Conservation (phyloP, 768 basidiomycete species). For the Leucogyrophana mollusca region DNA sequence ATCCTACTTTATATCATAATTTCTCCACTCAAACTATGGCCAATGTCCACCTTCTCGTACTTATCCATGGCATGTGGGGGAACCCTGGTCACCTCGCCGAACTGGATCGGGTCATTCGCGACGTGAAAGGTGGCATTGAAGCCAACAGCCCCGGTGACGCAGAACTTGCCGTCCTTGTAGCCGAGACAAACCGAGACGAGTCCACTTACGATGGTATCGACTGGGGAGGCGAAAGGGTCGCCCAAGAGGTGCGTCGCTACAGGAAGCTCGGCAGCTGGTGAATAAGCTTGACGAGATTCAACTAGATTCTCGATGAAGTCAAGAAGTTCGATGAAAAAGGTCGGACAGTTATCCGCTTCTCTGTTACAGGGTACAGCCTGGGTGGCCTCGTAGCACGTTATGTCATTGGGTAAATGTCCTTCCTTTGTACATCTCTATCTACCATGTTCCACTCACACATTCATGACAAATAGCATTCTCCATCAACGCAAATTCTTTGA, state of each 20-base stretch:
- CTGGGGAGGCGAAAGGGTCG: constrained; percentile 79
- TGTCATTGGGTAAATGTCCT: constrained; percentile 58
- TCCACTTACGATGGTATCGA: constrained; percentile 84
- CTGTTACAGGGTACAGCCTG: constrained; percentile 74
- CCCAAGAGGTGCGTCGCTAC: constrained; percentile 59
- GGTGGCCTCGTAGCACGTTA: constrained; percentile 85
- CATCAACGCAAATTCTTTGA: constrained; percentile 72
- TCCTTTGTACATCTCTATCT: not conserved
- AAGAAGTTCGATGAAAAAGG: constrained; percentile 50
- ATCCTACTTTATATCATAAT: too few relatives aligned
- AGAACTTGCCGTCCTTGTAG: constrained; percentile 60
- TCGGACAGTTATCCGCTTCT: constrained; percentile 64
- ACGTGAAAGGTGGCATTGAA: constrained; percentile 33
- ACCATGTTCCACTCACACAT: constrained; percentile 2
- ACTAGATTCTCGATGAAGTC: constrained; percentile 57
- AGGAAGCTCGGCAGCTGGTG: not conserved
- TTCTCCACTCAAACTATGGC: constrained; percentile 21
- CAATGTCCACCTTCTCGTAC: constrained; percentile 40
- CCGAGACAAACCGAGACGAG: constrained; percentile 63
- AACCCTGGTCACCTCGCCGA: constrained; percentile 63
- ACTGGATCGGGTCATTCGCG: constrained; percentile 50
- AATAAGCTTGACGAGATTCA: too few relatives aligned
- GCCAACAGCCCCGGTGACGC: constrained; percentile 28
- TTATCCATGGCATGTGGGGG: constrained; percentile 79
- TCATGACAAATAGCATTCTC: constrained; percentile 51